Percentiles rank a stretch among this genome's conserved stretches.
phyloP scores from a whole-genome alignment of 2,329 filamentous ascomycete genomes.

The Fusarium sp. region DNA sequence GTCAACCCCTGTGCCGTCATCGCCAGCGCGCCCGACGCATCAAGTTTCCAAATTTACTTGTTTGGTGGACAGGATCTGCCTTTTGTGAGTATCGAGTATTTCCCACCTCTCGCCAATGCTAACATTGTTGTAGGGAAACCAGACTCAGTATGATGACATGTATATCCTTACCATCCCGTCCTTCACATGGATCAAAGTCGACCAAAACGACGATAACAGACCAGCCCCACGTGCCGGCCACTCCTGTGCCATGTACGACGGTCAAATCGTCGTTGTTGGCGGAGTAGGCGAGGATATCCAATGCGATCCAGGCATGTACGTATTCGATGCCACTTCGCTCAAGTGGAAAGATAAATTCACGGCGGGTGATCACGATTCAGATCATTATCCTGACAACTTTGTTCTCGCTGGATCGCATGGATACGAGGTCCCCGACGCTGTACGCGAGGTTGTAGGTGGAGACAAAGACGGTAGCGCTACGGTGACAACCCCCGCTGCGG shows the following conservation, averaged over 20 bases:
- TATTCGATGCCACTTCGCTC: constrained; percentile 76
- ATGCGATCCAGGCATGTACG: constrained; percentile 72
- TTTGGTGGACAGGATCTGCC: constrained; percentile 82
- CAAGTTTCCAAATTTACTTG: constrained; percentile 81
- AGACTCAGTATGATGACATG: constrained; percentile 71
- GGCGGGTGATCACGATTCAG: constrained; percentile 67
- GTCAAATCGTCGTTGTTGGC: constrained; percentile 73
- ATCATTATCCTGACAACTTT: constrained; percentile 62
- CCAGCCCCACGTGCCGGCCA: constrained; percentile 56
- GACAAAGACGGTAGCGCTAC: constrained; percentile 64
- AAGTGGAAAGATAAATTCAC: constrained; percentile 68
- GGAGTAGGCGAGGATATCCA: constrained; percentile 63
- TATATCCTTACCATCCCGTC: constrained; percentile 71
- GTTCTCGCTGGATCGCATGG: constrained; percentile 58
- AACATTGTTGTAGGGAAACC: constrained; percentile 51
- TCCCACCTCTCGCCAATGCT: background rate
- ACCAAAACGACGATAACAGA: constrained; percentile 66
- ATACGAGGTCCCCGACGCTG: constrained; percentile 65
- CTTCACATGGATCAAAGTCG: constrained; percentile 71
- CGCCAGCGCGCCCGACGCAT: constrained; percentile 74
- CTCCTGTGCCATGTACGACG: constrained; percentile 67
- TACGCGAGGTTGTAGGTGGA: constrained; percentile 64
- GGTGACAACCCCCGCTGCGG: constrained; percentile 58
- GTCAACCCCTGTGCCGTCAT: constrained; percentile 71
- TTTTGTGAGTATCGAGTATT: constrained; percentile 54